These are phyloP conservation scores for Mycena maculata DNA, from an alignment of 768 basidiomycete genomes.

Conservation along the genomic window DNA sequence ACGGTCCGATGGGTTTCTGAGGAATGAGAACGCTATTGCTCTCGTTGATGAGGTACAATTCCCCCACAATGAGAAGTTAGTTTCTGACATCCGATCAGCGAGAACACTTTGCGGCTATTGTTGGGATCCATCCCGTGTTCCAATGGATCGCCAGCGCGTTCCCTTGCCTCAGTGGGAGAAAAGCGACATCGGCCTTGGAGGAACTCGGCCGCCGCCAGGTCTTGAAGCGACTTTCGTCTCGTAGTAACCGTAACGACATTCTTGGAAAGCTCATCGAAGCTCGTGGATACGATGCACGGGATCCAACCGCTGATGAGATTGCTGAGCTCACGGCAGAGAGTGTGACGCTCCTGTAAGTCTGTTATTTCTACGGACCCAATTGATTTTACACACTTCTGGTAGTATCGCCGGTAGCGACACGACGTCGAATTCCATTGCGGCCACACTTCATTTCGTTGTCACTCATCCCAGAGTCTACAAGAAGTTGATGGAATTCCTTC, in stretches of 20 bases:
- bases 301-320: conserved; percentile 37
- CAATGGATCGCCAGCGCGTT: conserved; percentile 34
- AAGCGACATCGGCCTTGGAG: conserved; percentile 38
- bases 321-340: conserved; percentile 43
- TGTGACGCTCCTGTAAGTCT: conserved; percentile 43
- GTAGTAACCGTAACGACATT: conserved; percentile 41
- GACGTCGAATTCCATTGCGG: conserved; percentile 47
- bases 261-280: conserved; percentile 42
- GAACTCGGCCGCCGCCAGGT: conserved; percentile 40
- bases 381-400: background rate
- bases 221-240: conserved; percentile 36
- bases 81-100: conserved; percentile 32
- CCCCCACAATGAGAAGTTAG: background rate
- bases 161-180: conserved; percentile 39
- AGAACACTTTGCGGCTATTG: conserved; percentile 43
- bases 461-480: conserved; percentile 39
- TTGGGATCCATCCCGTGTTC: conserved; percentile 42
- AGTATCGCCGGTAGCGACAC: conserved; percentile 52
- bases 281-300: conserved; percentile 27
- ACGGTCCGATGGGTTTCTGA: conserved; percentile 33
- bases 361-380: background rate
- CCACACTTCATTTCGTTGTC: conserved; percentile 40
- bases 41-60: conserved; percentile 44
- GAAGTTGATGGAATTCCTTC: conserved; percentile 36
- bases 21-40: conserved; percentile 39